Evolutionary conservation across 495 filamentous ascomycete genomes (phyloP).

Genomic region (Copromyces sp.): DNA sequence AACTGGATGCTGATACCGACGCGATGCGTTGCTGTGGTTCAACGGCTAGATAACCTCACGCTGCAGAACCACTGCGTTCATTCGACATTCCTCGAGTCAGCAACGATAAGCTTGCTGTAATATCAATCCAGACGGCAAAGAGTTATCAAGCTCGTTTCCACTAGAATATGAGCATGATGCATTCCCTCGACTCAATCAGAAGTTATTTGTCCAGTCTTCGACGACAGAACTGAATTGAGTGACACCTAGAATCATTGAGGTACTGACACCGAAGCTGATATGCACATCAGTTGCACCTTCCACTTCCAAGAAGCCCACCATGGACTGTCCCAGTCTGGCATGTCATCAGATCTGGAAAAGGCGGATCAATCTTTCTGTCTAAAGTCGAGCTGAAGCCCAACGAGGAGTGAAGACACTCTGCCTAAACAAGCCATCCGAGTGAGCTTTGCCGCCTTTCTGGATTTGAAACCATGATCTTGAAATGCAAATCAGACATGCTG

Average conservation of each 20-base stretch:
- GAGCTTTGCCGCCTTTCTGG: neutral
- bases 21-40: neutral
- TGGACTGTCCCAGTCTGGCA: neutral
- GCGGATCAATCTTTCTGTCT: neutral
- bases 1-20: neutral
- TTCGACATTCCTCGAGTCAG: neutral
- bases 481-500: neutral
- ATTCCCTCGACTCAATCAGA: neutral
- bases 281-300: neutral
- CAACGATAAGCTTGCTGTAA: neutral
- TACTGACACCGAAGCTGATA: neutral
- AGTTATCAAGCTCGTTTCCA: neutral
- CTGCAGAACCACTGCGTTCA: neutral
- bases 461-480: neutral
- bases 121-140: neutral
- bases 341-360: neutral
- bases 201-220: neutral
- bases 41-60: neutral
- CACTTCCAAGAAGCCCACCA: neutral
- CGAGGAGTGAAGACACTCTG: neutral
- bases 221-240: neutral
- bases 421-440: neutral
- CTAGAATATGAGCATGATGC: neutral
- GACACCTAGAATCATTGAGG: too few relatives aligned
- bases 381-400: neutral